Base-by-base conservation (phyloP, 1,284 basidiomycete genomes). In the Ustilago loliicola region DNA sequence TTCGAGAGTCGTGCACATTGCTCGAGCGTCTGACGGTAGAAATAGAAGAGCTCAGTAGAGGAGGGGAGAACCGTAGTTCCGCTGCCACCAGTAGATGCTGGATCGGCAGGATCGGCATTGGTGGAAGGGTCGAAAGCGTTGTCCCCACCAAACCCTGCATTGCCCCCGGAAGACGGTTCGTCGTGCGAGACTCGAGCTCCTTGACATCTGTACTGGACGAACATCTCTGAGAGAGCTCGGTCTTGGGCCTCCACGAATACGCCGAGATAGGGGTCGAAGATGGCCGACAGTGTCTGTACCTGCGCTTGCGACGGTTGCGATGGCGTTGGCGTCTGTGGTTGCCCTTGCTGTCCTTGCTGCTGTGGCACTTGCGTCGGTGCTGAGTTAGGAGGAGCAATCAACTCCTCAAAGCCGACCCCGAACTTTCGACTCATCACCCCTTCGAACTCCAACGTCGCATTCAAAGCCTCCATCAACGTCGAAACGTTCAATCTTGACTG, bases 201-300 rank as follows among this genome's bases (percentile, higher is more conserved):
- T 34, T 74, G 76, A 19, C 65, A 70, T 45, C 67, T 50, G 47
- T 63, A 73, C 51, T 73, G 69, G 13, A 72, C 65, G 19, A 85
- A 65, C 77, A 85, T 82, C 19, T 84, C 84, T 15, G 72, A 56
- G 57, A 62, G 56, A 81, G 90, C 50, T 72, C 92, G 93, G 89
- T 98, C 95, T 87, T 99, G 97, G 15, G 96, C 95, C 74, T 98
- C 94, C 60, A 98, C 93, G 84, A 96, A 99, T 48, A 99, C 91
- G 42, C 91, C 90, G 88, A 98, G 94, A 85, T 98, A 93, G 0
- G 93, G 90, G 72, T 97, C 95, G 83, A 98, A 99, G 10, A 94
- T 92, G 27, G 92, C 90, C 0, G 94, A 93, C 56, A 85, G 62
- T 7, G 75, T 82, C 53, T 64, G 70, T 88, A 83, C 42, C 21